Percentiles rank a stretch among this genome's conserved stretches.
phyloP scores from a whole-genome alignment of 2,329 filamentous ascomycete genomes.

The Sporothrix curviconia region DNA sequence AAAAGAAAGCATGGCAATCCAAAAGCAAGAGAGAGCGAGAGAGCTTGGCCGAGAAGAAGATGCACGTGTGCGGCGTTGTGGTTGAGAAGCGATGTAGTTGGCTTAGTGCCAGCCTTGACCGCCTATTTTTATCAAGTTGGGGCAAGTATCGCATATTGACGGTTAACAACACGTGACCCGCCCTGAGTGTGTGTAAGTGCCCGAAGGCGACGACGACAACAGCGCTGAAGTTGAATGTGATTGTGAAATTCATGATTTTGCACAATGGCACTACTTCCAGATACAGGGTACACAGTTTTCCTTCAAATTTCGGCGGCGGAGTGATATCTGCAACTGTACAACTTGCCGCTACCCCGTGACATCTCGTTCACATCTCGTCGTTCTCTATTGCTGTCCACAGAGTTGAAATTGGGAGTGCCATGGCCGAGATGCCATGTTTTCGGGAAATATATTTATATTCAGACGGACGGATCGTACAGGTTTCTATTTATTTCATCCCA shows the following conservation, averaged over 20 bases:
- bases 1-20: too few relatives aligned
- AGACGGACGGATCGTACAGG: not conserved
- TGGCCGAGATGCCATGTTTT: not conserved
- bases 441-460: not conserved
- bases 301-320: too few relatives aligned
- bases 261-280: too few relatives aligned
- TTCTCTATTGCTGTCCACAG: too few relatives aligned
- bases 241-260: too few relatives aligned
- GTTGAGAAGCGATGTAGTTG: not conserved
- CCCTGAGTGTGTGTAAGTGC: too few relatives aligned
- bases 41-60: not conserved
- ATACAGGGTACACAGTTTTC: too few relatives aligned
- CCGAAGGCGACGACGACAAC: too few relatives aligned
- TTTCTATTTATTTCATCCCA: not conserved
- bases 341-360: too few relatives aligned
- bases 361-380: too few relatives aligned
- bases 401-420: not conserved
- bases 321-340: too few relatives aligned
- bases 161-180: not conserved
- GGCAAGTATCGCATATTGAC: not conserved
- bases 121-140: not conserved
- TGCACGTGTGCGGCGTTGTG: not conserved
- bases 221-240: too few relatives aligned
- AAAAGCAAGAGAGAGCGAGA: not conserved
- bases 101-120: conserved; percentile 2